Base-by-base conservation (phyloP, 805 yeast genomes). In the Myxozyma monticola region DNA sequence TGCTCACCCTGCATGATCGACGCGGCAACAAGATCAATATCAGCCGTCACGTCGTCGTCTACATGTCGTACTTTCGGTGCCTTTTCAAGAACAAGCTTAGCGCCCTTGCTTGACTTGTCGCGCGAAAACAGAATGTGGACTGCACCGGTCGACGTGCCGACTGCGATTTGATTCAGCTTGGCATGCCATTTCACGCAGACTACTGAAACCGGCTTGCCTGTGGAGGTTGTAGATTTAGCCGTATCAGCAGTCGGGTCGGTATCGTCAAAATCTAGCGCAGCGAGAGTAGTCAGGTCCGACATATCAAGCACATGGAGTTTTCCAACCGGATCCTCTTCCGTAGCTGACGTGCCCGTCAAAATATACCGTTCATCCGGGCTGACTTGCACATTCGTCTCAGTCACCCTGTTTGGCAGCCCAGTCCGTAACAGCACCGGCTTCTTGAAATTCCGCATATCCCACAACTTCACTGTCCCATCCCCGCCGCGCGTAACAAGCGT, bases 41-140 rank as follows among this genome's bases (percentile, higher is more conserved):
- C 59, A 1, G 63, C 59, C 4, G 68, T 47, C 29, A 63, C 28
- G 36, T 53, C 60, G 42, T 67, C 71, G 37, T 68, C 71, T 17
- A 68, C 52, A 42, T 67, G 68, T n/a, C 67, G 53, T 9, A 43
- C 50, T 37, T 54, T 62, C 9, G 65, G 63, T 2, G 63, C 56
- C 36, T 59, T 57, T 24, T 59, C 62, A 15, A 64, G 39, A 5
- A 64, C 62, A 5, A 47, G n/a, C 35, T 45, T 51, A 4, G 67
- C 68, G 18, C 71, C 71, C 22, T 59, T 62, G 1, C 28, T 35
- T 5, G 70, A 63, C n/a, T 40, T 25, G 2, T 51, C 59, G 3
- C 63, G 63, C 8, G 65, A 58, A 37, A 69, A 67, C 9, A 68
- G 48, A 3, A 64, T 37, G 31, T 54, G 49, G 1, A 68, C 41